Base-by-base conservation (phyloP, 2,329 filamentous ascomycete genomes). In the Trichoderma afroharzianum region DNA sequence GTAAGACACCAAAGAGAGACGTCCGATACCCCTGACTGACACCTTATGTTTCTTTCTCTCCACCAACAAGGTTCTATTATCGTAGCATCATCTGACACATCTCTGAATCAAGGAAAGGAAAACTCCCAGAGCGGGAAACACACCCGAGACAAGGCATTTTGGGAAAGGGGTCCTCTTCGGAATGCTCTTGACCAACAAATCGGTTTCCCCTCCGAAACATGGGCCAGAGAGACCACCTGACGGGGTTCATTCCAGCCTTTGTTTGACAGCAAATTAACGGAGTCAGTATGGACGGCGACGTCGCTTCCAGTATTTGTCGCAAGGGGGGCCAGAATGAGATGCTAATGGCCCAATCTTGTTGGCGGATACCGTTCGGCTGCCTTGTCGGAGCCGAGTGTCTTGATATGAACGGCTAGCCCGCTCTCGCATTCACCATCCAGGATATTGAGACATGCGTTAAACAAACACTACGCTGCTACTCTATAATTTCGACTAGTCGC, bases 1-100 rank as follows among this genome's bases (percentile, higher is more conserved):
- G 30, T 53, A 32, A 69, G 66, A 69, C 66, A 69, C 33, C 66
- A 36, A 50, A 36, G 39, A 62, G 66, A 69, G 66, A 69, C 57
- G 21, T 62, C 66, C 66, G 66, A 69, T 62, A 12, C 66, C 66
- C 66, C 66, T 69, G 66, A 69, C 66, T 69, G 66, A 69, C 39
- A 61, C 30, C 15, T 68, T 21, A 28, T 57, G 47, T 28, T 39
- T 12, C 24, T 50, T 50, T 5, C 33, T 59, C 53, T 15, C 55
- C 55, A 61, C 66, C 28, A 26, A 24, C 28, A 55, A 66, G 28
- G 55, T 47, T 43, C 26, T 21, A 50, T 39, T 26, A 26, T 50
- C 26, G 36, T 59, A 47, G n/a, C 28, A 50, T 32, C 53, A 57
- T 67, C 66, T 47, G 64, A 47, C 28, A 36, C 66, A 14, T 33